Base-by-base conservation (phyloP, 1,284 basidiomycete genomes). In the Melampsora larici-populina region DNA sequence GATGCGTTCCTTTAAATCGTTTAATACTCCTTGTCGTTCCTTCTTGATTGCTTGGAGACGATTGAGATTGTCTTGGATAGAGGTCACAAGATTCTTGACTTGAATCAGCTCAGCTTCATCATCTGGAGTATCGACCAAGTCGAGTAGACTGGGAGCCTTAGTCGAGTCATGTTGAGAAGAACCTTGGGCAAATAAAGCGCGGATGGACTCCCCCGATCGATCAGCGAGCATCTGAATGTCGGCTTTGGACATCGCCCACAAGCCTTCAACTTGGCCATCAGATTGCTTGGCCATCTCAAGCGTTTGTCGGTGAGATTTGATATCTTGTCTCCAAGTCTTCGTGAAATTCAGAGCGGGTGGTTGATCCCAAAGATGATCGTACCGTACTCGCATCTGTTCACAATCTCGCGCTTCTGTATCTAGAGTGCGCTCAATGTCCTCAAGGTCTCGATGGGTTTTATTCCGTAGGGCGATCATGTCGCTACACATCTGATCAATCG, bases 1-100 rank as follows among this genome's bases (percentile, higher is more conserved):
- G 65, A 98, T 89, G 92, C 93, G 94, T 66, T 97, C 93, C 84
- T 98, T 98, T 67, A 99, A 86, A 83, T 98, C 94, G 83, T 92
- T 93, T 66, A 99, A 86, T 0, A 94, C 90, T 79, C 94, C 92
- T 26, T 88, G 89, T 51, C 96, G 87, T 84, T 98, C 95, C 78
- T 89, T 88, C 62, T 90, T 87, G 80, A 97, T 91, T 86, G 93
- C 91, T 84, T 89, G 90, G 72, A 96, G 83, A 79, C 89, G 86
- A 31, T 89, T 89, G 6, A 96, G 84, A 58, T 89, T 85, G 79
- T 94, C 92, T 79, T 91, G 90, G 70, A 95, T 91, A 80, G 92
- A 90, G 0, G 86, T 86, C 63, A 94, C 90, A 82, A 89, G 89
- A 15, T 85, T 86, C 70, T 88, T 87, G 82, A 93, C 90, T 78